phyloP scores from a whole-genome alignment of 352 stramenopile genomes.

The Phytophthora fragariaefolia region DNA sequence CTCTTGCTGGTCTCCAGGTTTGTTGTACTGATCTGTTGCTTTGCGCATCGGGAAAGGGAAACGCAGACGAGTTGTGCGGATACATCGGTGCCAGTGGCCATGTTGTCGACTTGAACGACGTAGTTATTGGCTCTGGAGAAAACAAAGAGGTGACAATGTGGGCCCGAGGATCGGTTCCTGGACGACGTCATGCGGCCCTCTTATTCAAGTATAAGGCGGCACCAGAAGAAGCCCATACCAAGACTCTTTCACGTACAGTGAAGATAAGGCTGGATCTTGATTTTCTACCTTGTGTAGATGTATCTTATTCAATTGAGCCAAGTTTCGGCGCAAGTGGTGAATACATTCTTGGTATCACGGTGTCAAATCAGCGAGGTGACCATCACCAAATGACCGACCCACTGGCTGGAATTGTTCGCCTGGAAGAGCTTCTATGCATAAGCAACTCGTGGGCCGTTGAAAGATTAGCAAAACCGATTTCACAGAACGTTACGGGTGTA shows the following conservation, averaged over 20 bases:
- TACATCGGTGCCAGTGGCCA: constrained; percentile 75
- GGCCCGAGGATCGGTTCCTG: constrained; percentile 46
- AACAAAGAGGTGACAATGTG: constrained; percentile 58
- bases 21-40: constrained; percentile 71
- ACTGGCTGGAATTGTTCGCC: constrained; percentile 43
- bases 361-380: constrained; percentile 59
- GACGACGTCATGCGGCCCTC: constrained; percentile 57
- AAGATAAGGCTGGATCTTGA: constrained; percentile 69
- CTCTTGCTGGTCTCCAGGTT: constrained; percentile 62
- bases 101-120: constrained; percentile 61
- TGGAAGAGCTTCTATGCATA: constrained; percentile 67
- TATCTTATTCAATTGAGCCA: constrained; percentile 73
- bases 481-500: constrained; percentile 4
- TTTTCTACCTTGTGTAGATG: constrained; percentile 61
- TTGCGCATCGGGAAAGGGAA: constrained; percentile 47
- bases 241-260: constrained; percentile 42
- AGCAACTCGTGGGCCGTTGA: constrained; percentile 73
- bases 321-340: constrained; percentile 69
- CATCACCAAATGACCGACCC: constrained; percentile 24
- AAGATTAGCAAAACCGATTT: constrained; percentile 37
- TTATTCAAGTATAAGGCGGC: constrained; percentile 73
- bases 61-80: constrained; percentile 34
- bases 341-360: constrained; percentile 78
- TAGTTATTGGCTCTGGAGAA: constrained; percentile 64
- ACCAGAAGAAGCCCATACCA: constrained; percentile 22